Base-by-base conservation (phyloP, 805 yeast species). In the Cephaloascus fragrans region DNA sequence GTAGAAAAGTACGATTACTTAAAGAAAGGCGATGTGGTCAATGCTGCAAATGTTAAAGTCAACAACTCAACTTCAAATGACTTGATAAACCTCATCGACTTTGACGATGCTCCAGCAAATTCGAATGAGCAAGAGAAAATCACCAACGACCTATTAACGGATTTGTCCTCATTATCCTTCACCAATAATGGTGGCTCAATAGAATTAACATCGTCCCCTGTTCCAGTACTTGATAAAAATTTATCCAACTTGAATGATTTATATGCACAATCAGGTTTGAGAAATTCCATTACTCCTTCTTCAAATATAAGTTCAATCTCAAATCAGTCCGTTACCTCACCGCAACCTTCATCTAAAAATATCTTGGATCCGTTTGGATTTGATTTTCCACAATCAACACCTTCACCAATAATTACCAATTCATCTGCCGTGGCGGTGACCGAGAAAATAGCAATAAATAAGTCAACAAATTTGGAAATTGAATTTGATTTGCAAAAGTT, bases 91-190 rank as follows among this genome's bases (percentile, higher is more conserved):
- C 66, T 87, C 48, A 83, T 88, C 44, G 95, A 87, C 52, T 77
- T 87, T 48, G 94, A 75, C 52, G 85, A 77, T 46, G 78, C 69
- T 37, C 49, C 51, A 2, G 46, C 50, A 51, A 64, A 61, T 53
- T 64, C 52, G 53, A 61, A 56, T 55, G 70, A 48, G 6, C 28
- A 23, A 23, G 28, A 23, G 6, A 6, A 23, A 23, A 23, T 23
- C 28, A 23, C 28, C 28, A 75, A 77, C 39, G 96, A 88, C 55
- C 67, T 89, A 45, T 66, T 88, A 43, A 79, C 84, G 37, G 93
- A 81, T 46, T 63, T 84, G 48, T 71, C 80, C 23, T 72, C 80
- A 36, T 67, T 84, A 42, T 72, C 85, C 2, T 73, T 82, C 44
- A 61, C 67, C 37, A 59, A 67, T 19, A 46, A 67, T 4, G 80